phyloP scores from a whole-genome alignment of 345 rosid genomes.

The Eucalyptus marginata region DNA sequence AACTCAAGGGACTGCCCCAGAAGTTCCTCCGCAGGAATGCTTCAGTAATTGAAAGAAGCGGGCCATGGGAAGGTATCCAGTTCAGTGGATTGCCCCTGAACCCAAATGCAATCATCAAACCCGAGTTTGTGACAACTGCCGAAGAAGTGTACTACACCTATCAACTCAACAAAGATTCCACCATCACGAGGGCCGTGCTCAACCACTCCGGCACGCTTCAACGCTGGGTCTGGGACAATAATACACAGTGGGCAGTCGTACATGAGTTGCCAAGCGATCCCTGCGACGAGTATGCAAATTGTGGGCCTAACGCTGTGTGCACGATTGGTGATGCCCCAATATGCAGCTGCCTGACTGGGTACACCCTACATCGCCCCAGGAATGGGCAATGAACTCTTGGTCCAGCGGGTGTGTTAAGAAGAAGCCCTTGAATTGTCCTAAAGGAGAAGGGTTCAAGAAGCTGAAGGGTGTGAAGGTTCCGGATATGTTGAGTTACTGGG shows the following conservation, averaged over 20 bases:
- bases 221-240: background rate
- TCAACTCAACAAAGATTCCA: background rate
- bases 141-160: background rate
- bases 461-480: slow-evolving; percentile 8
- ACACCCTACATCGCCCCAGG: background rate
- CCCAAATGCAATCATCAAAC: background rate
- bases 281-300: background rate
- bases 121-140: background rate
- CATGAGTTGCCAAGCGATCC: background rate
- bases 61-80: slow-evolving; percentile 19
- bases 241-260: background rate
- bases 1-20: slow-evolving; percentile 16
- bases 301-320: background rate
- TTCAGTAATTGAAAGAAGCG: background rate
- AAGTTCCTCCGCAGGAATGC: background rate
- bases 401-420: background rate
- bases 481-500: background rate
- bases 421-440: background rate
- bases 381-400: background rate
- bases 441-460: slow-evolving; percentile 3
- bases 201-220: background rate
- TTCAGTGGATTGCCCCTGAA: background rate
- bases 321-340: background rate
- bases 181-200: background rate
- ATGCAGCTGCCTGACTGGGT: slow-evolving; percentile 1